Conservation (phyloP, 352 stramenopile genomes). For the Globisporangium rhizosaccharum region DNA sequence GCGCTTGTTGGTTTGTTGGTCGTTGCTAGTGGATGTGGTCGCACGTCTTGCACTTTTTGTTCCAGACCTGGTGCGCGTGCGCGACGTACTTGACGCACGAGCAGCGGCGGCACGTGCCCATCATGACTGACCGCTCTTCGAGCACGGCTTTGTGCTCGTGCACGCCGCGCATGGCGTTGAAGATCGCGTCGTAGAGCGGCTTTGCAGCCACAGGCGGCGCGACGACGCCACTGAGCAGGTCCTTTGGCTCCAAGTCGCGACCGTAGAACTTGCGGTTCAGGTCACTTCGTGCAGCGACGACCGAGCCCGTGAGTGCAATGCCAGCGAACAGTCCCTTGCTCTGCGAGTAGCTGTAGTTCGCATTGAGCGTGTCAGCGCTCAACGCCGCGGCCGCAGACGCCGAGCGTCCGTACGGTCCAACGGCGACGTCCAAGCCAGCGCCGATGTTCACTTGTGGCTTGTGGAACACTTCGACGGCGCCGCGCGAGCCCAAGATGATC, state of each 20-base stretch:
- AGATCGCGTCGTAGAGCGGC: slow-evolving; percentile 52
- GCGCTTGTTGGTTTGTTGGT: too few species aligned
- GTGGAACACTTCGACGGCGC: slow-evolving; percentile 82
- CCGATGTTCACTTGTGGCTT: slow-evolving; percentile 80
- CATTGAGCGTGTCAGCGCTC: slow-evolving; percentile 42
- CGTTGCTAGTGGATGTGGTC: slow-evolving; percentile 48
- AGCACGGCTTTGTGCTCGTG: slow-evolving; percentile 31
- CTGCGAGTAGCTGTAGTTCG: slow-evolving; percentile 90
- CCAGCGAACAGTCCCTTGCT: slow-evolving; percentile 89
- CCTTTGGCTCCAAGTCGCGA: slow-evolving; percentile 33
- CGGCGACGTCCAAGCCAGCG: slow-evolving; percentile 75
- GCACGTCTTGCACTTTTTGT: slow-evolving; percentile 64
- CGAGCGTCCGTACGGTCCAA: slow-evolving; percentile 80
- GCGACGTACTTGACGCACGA: slow-evolving; percentile 37
- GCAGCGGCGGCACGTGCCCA: slow-evolving; percentile 36
- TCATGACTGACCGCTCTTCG: slow-evolving; percentile 26
- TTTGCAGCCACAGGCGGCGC: slow-evolving; percentile 32
- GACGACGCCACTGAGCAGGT: slow-evolving; percentile 41
- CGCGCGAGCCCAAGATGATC: slow-evolving; percentile 87
- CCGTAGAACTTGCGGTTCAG: slow-evolving; percentile 93
- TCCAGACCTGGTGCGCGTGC: slow-evolving; percentile 44
- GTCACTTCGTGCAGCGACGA: slow-evolving; percentile 77
- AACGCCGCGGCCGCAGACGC: slow-evolving; percentile 54
- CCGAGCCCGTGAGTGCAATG: slow-evolving; percentile 82
- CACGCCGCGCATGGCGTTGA: slow-evolving; percentile 36